Evolutionary conservation across 2,329 filamentous ascomycete species (phyloP), one percentile per base, ranked within the genome.

Genomic region (Aspergillus tubingensis): DNA sequence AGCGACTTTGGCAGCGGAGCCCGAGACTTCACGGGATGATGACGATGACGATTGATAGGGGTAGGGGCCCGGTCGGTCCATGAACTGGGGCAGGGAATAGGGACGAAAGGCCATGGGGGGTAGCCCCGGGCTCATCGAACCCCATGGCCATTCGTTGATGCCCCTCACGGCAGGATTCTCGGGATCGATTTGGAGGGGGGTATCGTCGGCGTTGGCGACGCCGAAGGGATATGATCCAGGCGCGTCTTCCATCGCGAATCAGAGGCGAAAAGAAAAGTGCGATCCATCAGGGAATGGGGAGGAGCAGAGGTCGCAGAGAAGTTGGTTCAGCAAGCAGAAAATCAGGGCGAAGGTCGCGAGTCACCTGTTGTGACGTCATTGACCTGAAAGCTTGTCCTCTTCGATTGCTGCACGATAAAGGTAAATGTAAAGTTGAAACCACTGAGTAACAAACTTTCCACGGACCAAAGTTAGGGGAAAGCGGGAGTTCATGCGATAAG

Each of bases 1-100:
- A 1, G 72, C 64, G 30, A 75, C 70, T 50, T 74, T 74, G 2
- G 66, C 62, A 1, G 39, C 17, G 0, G 51, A 3, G 41, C 36
- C 39, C 3, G 50, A 19, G 21, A 55, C 19, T 10, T 62, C 60
- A 21, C 38, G 50, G 2, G 62, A 59, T 2, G 62, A 58, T 1
- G 62, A 58, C 21, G 51, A 52, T 17, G 62, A 62, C 3, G 55
- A 65, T 23, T 38, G 54, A 8, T 59, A 30, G 30, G 47, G n/a
- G 11, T 50, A 50, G 2, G 47, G 47, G 3, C 47, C 47, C 5
- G 52, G 52, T 23, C 49, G 30, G 15, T 62, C 57, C 6, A 50
- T n/a, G 6, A 52, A 51, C 8, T 43, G 60, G 2, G 53, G 48
- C 17, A 59, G 8, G 17, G 53, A n/a, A 23, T 62, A 65, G 2